A percentile compares a stretch with the other conserved stretches of the same genome.
Conservation (phyloP, 2,329 filamentous ascomycete genomes). For the Ophiostoma australiae region DNA sequence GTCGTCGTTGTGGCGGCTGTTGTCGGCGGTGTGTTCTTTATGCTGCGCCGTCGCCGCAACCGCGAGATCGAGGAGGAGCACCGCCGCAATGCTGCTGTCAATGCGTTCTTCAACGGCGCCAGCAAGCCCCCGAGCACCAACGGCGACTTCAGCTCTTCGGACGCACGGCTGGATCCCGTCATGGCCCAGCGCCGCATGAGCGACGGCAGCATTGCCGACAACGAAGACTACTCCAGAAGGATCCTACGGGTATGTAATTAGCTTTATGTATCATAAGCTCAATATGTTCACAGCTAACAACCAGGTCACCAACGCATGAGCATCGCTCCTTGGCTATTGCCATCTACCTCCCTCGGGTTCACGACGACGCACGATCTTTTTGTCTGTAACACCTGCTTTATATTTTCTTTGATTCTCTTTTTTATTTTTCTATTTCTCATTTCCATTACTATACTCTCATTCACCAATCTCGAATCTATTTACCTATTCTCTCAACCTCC, state of each 20-base stretch:
- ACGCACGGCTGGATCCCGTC: slow-evolving; percentile 81
- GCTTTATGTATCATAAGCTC: not conserved
- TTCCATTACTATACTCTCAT: not conserved
- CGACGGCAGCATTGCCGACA: slow-evolving; percentile 93
- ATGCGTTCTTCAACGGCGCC: slow-evolving; percentile 64
- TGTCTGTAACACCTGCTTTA: slow-evolving; percentile 33
- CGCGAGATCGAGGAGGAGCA: slow-evolving; percentile 78
- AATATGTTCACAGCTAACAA: not conserved
- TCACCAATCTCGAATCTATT: not conserved
- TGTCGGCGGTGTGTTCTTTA: slow-evolving; percentile 66
- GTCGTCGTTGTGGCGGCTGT: slow-evolving; percentile 64
- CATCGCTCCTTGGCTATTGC: slow-evolving; percentile 23
- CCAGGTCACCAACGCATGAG: slow-evolving; percentile 50
- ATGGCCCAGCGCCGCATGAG: slow-evolving; percentile 81
- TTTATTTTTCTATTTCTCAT: too few relatives aligned
- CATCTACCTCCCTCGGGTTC: slow-evolving; percentile 26
- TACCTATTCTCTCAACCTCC: not conserved
- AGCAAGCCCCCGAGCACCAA: slow-evolving; percentile 57
- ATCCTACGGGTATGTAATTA: slow-evolving; percentile 73
- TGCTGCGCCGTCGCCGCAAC: slow-evolving; percentile 69
- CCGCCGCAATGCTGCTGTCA: slow-evolving; percentile 72
- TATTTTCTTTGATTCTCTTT: slow-evolving; percentile 28
- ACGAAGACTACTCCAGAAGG: slow-evolving; percentile 92
- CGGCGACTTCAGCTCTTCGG: slow-evolving; percentile 65
- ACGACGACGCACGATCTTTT: slow-evolving; percentile 39